phyloP scores from a whole-genome alignment of 1,139 yeast species.

The Taphrina confusa region DNA sequence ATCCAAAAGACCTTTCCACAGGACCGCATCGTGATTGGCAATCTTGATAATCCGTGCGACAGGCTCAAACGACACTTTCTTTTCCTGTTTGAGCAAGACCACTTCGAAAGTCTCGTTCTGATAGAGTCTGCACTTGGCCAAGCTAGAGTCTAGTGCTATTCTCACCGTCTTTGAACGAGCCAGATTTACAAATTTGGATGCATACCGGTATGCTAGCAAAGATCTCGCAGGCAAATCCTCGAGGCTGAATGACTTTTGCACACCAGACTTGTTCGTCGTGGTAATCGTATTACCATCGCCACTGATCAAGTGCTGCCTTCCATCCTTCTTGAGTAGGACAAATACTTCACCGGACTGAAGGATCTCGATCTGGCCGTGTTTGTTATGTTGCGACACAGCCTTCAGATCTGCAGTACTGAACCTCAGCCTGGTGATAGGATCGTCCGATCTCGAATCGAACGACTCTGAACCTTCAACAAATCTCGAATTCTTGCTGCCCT shows the following conservation, averaged over 20 bases:
- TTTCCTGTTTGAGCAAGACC: constrained; percentile 12
- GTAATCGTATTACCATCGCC: constrained; percentile 8
- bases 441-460: no score
- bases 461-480: no score
- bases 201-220: constrained; percentile 36
- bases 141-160: constrained; percentile 23
- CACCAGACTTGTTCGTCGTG: neutral
- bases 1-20: constrained; percentile 27
- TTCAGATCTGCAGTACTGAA: constrained; percentile 29
- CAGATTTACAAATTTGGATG: constrained; percentile 34
- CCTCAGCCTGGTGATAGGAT: constrained; percentile 7
- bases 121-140: constrained; percentile 19
- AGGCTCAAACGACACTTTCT: constrained; percentile 18
- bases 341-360: constrained; percentile 16
- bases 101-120: constrained; percentile 29
- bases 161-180: constrained; percentile 32
- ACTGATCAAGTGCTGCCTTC: constrained; percentile 10
- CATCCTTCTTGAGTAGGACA: constrained; percentile 11
- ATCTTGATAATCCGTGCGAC: constrained; percentile 6
- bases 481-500: no score
- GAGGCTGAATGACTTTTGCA: constrained; percentile 6
- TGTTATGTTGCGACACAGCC: constrained; percentile 15
- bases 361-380: constrained; percentile 23
- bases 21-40: constrained; percentile 18
- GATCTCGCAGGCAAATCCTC: constrained; percentile 36